Base-by-base conservation (phyloP, 164 flowering plant species). In the Magnolia officinalis region DNA sequence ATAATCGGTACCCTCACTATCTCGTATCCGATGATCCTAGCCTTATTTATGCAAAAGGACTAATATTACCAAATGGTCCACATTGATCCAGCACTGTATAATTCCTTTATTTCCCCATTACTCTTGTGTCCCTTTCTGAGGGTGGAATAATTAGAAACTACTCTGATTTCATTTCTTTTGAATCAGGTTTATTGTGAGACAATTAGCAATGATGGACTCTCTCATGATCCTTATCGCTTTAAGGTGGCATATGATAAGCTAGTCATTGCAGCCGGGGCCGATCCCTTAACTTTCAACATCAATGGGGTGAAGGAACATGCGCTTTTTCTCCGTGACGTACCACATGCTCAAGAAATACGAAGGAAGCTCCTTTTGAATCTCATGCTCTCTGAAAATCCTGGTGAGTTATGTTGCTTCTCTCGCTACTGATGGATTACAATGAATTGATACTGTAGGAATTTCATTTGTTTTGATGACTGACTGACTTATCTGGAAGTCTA, bases 191-290 rank as follows among this genome's bases (percentile, higher is more conserved):
- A 82, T 79, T 94, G 97, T 81, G 89, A 89, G 81, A 86, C 93
- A 20, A 87, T 81, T 2, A 78, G 78, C 61, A 78, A 83, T 69
- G 81, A 52, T 13, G 89, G 82, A 61, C 72, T 78, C 20, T 77
- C 83, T 37, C 49, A 78, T 0, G 86, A 90, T 71, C 91, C 94
- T 37, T 81, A 87, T 68, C 73, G 70, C 37, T 94, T 94, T 50
- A 91, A 83, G 77, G 95, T 92, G 61, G 87, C 98, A 13, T 94
- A 94, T 77, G 97, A 92, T 86, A 94, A 92, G 83, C 96, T 94
- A 58, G 93, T 92, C 55, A 94, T 94, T 77, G 97, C 93, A 78
- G 81, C 90, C 16, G 97, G 98, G 65, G 86, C 96, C 63, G 95
- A 91, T 74, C 92, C 96, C 23, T 80, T 88, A 78, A 94, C 98